Conservation (phyloP, 1,284 basidiomycete genomes). For the Malassezia caprae region DNA sequence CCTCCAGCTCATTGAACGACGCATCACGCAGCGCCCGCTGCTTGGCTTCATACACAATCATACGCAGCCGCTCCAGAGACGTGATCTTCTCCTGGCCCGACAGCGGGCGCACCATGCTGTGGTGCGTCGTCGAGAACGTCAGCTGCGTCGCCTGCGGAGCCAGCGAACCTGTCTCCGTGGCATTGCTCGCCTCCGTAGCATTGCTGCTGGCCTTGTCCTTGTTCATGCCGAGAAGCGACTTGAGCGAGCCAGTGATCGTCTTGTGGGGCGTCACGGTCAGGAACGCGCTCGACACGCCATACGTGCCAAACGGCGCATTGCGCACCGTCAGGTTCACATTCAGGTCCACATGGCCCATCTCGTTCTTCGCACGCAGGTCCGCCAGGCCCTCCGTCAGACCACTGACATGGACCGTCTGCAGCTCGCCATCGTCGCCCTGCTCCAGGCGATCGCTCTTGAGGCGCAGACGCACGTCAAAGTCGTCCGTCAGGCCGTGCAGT, state of each 20-base stretch:
- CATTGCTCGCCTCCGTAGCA: constrained; percentile 18
- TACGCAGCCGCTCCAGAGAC: constrained; percentile 39
- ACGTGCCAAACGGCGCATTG: constrained; percentile 34
- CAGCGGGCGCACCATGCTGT: constrained; percentile 25
- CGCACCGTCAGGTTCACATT: constrained; percentile 35
- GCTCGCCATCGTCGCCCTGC: constrained; percentile 16
- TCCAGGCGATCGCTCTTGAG: constrained; percentile 19
- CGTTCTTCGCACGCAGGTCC: constrained; percentile 27
- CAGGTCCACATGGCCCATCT: constrained; percentile 36
- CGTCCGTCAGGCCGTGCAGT: constrained; percentile 26
- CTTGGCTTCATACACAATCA: constrained; percentile 63
- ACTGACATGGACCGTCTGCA: constrained; percentile 26
- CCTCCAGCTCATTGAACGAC: constrained; percentile 80
- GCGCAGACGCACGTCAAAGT: constrained; percentile 38
- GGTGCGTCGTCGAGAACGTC: constrained; percentile 21
- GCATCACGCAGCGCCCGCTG: constrained; percentile 73
- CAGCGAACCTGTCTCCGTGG: constrained; percentile 6
- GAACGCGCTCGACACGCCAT: constrained; percentile 26
- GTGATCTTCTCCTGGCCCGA: constrained; percentile 29
- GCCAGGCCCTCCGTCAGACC: constrained; percentile 31
- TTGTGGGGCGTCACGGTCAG: constrained; percentile 38
- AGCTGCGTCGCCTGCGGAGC: constrained; percentile 13
- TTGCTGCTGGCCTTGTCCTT: constrained; percentile 20
- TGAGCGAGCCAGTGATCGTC: constrained; percentile 34
- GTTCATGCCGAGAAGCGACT: constrained; percentile 35